Percentiles rank a stretch among this genome's conserved stretches.
Conservation (phyloP, 805 yeast genomes). For the Ogataea minuta region DNA sequence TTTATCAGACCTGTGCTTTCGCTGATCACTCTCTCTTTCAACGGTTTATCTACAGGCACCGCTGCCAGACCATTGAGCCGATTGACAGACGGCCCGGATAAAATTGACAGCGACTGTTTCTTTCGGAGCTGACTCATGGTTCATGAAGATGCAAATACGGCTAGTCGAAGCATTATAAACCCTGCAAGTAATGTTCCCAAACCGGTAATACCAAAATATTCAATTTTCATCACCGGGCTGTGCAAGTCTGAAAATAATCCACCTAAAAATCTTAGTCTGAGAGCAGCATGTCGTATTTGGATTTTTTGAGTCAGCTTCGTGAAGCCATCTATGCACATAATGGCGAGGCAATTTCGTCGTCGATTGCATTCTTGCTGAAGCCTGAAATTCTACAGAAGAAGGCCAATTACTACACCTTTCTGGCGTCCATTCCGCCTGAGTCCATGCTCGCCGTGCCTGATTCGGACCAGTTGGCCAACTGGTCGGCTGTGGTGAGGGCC, state of each 20-base stretch:
- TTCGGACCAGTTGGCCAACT: conserved; percentile 10
- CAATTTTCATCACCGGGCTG: conserved; percentile 3
- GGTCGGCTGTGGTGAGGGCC: conserved; percentile 11
- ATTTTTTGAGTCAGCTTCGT: conserved; percentile 14
- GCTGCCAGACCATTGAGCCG: conserved; percentile 10
- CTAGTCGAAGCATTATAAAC: conserved; percentile 2
- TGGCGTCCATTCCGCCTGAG: conserved; percentile 18
- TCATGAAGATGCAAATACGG: background rate
- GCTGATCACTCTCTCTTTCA: conserved; percentile 43
- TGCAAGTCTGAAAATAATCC: background rate
- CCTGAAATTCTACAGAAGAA: conserved; percentile 21
- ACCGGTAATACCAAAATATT: conserved; percentile 11
- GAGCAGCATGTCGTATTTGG: conserved; percentile 15
- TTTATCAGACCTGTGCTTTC: conserved; percentile 52
- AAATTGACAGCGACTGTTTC: conserved; percentile 35
- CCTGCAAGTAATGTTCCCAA: conserved; percentile 9
- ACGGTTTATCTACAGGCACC: conserved; percentile 22
- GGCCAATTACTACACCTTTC: conserved; percentile 14
- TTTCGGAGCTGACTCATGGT: conserved; percentile 19
- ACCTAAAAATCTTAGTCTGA: background rate
- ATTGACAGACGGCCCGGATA: conserved; percentile 29
- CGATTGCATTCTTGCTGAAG: conserved; percentile 17
- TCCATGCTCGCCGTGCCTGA: conserved; percentile 13
- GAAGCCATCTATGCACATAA: conserved; percentile 12
- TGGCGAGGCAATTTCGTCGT: conserved; percentile 11